Conservation (phyloP, 1,284 basidiomycete genomes). For the Gymnopus androsaceus region DNA sequence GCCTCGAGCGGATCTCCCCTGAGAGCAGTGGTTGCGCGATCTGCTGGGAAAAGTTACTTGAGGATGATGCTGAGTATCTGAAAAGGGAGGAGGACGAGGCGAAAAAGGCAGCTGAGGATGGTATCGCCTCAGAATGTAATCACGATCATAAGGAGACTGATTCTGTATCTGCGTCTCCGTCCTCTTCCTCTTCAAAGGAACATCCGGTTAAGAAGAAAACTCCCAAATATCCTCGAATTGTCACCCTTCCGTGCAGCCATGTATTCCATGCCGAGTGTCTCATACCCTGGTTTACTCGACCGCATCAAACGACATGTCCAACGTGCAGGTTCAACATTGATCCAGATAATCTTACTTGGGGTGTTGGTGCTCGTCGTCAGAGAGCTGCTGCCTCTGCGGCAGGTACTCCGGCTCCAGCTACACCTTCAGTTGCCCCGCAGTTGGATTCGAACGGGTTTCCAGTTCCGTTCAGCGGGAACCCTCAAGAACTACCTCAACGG, state of each 20-base stretch:
- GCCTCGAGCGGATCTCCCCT: slow-evolving; percentile 61
- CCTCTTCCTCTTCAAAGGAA: slow-evolving; percentile 22
- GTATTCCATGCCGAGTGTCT: slow-evolving; percentile 77
- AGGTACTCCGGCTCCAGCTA: too few species aligned
- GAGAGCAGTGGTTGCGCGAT: slow-evolving; percentile 63
- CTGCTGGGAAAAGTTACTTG: slow-evolving; percentile 68
- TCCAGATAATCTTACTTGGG: slow-evolving; percentile 62
- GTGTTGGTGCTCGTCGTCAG: background rate
- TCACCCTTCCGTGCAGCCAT: slow-evolving; percentile 74
- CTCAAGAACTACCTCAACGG: too few species aligned
- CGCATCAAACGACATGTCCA: slow-evolving; percentile 76
- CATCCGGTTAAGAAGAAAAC: slow-evolving; percentile 21
- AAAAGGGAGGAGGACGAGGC: slow-evolving; percentile 9
- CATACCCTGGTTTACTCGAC: slow-evolving; percentile 76
- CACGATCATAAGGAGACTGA: slow-evolving; percentile 10
- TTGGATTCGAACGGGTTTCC: too few species aligned
- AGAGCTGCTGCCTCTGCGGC: slow-evolving; percentile 1
- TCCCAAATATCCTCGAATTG: slow-evolving; percentile 36
- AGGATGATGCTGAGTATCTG: slow-evolving; percentile 48
- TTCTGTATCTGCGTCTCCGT: slow-evolving; percentile 17
- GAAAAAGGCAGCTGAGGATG: slow-evolving; percentile 20
- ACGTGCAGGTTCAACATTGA: slow-evolving; percentile 80
- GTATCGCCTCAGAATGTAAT: slow-evolving; percentile 21
- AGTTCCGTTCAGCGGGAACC: too few species aligned
- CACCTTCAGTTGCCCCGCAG: too few species aligned